These are phyloP conservation scores for Hysterangium stoloniferum DNA, from an alignment of 768 basidiomycete species.

Conservation along the genomic window DNA sequence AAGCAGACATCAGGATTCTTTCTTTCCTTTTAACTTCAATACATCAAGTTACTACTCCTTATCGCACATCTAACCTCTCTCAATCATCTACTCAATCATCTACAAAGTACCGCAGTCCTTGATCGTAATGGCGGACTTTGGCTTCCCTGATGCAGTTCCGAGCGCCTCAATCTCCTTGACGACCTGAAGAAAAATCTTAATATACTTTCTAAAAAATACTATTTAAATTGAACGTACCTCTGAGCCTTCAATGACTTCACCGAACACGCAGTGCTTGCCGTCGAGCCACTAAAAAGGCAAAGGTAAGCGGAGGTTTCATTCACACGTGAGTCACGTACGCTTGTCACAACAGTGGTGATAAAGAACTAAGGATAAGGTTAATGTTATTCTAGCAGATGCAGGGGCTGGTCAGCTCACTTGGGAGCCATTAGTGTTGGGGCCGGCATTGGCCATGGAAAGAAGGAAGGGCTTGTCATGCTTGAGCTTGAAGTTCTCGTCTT, in stretches of 20 bases:
- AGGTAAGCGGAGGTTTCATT: not conserved
- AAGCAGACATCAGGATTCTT: no score
- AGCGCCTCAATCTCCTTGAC: constrained; percentile 37
- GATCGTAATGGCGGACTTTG: constrained; percentile 45
- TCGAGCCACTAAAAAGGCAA: constrained; percentile 54
- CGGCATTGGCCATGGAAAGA: constrained; percentile 86
- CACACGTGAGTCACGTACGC: not conserved
- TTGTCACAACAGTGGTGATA: constrained; percentile 71
- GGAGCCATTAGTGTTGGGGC: constrained; percentile 73
- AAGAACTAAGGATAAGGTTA: constrained; percentile 61
- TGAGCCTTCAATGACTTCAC: constrained; percentile 66
- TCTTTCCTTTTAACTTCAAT: no score
- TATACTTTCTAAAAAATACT: not conserved
- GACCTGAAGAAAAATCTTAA: constrained; percentile 17
- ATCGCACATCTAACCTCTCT: no score
- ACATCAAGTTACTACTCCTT: no score
- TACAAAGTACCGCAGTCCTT: constrained; percentile 43
- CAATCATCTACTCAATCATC: no score
- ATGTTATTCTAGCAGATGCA: not conserved
- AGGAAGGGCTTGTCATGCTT: constrained; percentile 57
- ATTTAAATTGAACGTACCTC: constrained; percentile 29
- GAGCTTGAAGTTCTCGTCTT: constrained; percentile 66
- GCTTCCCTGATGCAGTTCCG: constrained; percentile 34
- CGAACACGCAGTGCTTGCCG: constrained; percentile 81
- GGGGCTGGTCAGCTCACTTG: constrained; percentile 35